Conservation (phyloP, 1,139 yeast genomes). For the Yamadazyma atmosphaerica region DNA sequence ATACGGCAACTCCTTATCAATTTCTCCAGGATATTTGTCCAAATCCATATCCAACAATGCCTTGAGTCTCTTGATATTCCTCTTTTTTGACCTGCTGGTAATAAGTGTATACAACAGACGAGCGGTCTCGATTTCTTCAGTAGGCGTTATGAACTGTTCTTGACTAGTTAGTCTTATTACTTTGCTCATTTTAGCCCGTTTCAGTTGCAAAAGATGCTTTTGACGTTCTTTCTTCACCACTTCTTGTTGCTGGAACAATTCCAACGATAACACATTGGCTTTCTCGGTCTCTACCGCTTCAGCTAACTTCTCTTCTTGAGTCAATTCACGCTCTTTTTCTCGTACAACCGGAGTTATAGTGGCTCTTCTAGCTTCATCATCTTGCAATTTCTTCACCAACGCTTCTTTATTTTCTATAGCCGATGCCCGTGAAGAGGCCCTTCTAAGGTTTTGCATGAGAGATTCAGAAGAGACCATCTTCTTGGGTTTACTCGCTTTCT, state of each 20-base stretch:
- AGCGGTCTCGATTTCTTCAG: slow-evolving; percentile 54
- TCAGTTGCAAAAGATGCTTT: slow-evolving; percentile 67
- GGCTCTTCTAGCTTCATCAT: slow-evolving; percentile 68
- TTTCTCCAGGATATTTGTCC: slow-evolving; percentile 34
- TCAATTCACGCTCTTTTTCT: slow-evolving; percentile 52
- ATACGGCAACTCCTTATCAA: slow-evolving; percentile 38
- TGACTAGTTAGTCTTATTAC: slow-evolving; percentile 53
- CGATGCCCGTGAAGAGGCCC: slow-evolving; percentile 78
- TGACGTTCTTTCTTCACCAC: slow-evolving; percentile 76
- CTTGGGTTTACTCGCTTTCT: slow-evolving; percentile 20
- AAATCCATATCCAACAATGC: slow-evolving; percentile 17
- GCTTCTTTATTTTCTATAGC: slow-evolving; percentile 80
- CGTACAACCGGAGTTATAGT: slow-evolving; percentile 43
- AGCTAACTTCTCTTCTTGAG: slow-evolving; percentile 82
- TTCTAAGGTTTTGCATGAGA: slow-evolving; percentile 49
- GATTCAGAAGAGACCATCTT: slow-evolving; percentile 44
- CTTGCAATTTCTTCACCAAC: slow-evolving; percentile 69
- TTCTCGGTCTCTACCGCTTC: slow-evolving; percentile 88
- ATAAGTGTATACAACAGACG: slow-evolving; percentile 25
- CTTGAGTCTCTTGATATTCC: slow-evolving; percentile 22
- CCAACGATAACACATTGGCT: slow-evolving; percentile 69
- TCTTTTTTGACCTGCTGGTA: slow-evolving; percentile 36
- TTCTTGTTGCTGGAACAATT: slow-evolving; percentile 82
- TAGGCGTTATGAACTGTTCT: slow-evolving; percentile 44
- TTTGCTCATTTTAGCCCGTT: slow-evolving; percentile 56